Evolutionary conservation across 257 asterid genomes (phyloP).

Genomic region (Plantago major): DNA sequence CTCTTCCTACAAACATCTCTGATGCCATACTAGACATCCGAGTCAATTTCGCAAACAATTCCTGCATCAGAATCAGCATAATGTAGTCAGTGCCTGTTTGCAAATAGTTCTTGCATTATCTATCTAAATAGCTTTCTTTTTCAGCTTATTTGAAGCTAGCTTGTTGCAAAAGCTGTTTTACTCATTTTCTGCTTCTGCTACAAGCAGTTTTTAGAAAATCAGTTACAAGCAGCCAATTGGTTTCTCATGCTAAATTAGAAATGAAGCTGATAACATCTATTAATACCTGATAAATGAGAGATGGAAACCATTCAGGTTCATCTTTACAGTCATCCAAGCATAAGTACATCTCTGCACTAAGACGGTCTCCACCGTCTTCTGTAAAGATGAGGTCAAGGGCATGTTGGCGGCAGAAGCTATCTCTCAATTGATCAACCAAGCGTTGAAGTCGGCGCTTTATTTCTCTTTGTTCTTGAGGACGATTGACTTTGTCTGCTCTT

Average conservation of each 20-base stretch:
- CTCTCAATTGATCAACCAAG: conserved; percentile 76
- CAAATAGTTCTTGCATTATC: not conserved
- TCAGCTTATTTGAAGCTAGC: too few species aligned
- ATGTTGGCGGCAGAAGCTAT: conserved; percentile 84
- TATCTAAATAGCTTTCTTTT: too few species aligned
- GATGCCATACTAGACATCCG: conserved; percentile 59
- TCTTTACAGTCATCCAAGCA: conserved; percentile 52
- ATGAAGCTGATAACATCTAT: not conserved
- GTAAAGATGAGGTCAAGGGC: conserved; percentile 80
- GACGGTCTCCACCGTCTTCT: conserved; percentile 75
- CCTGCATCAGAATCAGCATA: conserved; percentile 33
- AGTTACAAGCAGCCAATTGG: too few species aligned
- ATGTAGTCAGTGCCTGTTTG: not conserved
- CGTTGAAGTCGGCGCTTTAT: conserved; percentile 67
- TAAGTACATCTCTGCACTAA: conserved; percentile 74
- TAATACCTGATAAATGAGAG: conserved; percentile 75
- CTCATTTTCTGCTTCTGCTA: too few species aligned
- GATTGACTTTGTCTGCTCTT: conserved; percentile 35
- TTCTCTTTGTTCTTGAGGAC: conserved; percentile 76
- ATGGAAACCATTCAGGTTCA: conserved; percentile 91
- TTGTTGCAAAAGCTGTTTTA: too few species aligned
- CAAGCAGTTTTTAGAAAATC: too few species aligned
- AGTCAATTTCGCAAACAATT: conserved; percentile 61
- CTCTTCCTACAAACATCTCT: conserved; percentile 78
- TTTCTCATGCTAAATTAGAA: too few species aligned